Percentiles rank a stretch among this genome's conserved stretches.
phyloP scores from a whole-genome alignment of 2,329 filamentous ascomycete species.

The Trichoderma sp. region DNA sequence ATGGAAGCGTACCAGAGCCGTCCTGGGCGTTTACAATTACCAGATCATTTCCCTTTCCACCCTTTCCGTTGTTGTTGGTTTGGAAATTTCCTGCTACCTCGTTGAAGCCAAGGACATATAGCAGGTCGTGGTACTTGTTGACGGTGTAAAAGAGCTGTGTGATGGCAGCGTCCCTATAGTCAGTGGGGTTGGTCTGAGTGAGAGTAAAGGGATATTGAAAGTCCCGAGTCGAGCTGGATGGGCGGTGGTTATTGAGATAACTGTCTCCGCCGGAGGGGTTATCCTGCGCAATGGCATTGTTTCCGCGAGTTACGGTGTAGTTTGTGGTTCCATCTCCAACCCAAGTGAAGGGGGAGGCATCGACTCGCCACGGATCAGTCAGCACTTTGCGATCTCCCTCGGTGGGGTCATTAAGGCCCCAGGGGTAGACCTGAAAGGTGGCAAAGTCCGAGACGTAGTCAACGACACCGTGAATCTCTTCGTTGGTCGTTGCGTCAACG shows the following conservation, averaged over 20 bases:
- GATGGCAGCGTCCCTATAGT: constrained; percentile 56
- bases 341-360: constrained; percentile 56
- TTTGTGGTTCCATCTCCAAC: constrained; percentile 48
- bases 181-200: constrained; percentile 37
- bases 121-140: constrained; percentile 61
- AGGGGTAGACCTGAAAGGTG: constrained; percentile 58
- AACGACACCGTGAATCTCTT: constrained; percentile 54
- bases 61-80: constrained; percentile 55
- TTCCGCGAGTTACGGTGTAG: constrained; percentile 58
- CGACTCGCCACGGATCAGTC: constrained; percentile 50
- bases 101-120: constrained; percentile 59
- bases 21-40: constrained; percentile 61
- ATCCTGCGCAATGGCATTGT: constrained; percentile 58
- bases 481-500: constrained; percentile 51
- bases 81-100: constrained; percentile 63
- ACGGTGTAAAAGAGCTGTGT: constrained; percentile 63
- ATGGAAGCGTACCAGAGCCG: constrained; percentile 37
- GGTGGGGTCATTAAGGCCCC: constrained; percentile 56
- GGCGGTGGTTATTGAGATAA: constrained; percentile 48
- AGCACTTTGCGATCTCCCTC: constrained; percentile 48
- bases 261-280: constrained; percentile 45
- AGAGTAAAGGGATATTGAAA: constrained; percentile 52
- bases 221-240: constrained; percentile 42
- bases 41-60: constrained; percentile 53
- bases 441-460: constrained; percentile 58